Evolutionary conservation across 2,329 filamentous ascomycete species (phyloP).

Genomic region (Aaosphaeria arxii): DNA sequence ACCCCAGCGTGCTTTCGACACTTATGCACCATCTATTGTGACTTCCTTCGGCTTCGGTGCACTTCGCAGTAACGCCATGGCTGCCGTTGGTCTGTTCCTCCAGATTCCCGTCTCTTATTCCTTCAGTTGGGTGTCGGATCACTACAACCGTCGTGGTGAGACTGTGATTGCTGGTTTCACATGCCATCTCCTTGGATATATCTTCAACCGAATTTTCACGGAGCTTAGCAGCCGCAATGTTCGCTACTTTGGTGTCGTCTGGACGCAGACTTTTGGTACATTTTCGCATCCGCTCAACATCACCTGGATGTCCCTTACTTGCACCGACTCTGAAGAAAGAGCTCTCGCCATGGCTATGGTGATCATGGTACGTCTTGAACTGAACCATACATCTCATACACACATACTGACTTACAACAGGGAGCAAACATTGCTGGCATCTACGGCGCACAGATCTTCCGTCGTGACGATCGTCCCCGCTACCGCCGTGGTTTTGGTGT

Average conservation of each 20-base stretch:
- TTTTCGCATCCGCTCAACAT: constrained; percentile 59
- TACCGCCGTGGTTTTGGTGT: constrained; percentile 53
- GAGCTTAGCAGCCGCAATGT: constrained; percentile 34
- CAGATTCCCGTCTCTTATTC: constrained; percentile 52
- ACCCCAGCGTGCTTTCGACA: constrained; percentile 48
- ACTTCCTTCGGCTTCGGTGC: constrained; percentile 50
- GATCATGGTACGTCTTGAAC: constrained; percentile 23
- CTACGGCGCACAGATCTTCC: constrained; percentile 61
- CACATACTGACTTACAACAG: constrained; percentile 48
- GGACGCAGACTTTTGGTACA: constrained; percentile 55
- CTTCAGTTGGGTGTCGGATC: constrained; percentile 55
- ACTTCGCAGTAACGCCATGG: constrained; percentile 53
- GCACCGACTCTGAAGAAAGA: constrained; percentile 56
- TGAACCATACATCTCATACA: neutral
- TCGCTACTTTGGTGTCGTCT: constrained; percentile 55
- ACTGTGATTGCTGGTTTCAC: constrained; percentile 51
- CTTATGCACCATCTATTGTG: constrained; percentile 56
- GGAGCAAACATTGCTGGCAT: constrained; percentile 61
- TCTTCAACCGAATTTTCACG: constrained; percentile 55
- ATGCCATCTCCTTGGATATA: constrained; percentile 48
- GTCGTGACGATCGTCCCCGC: constrained; percentile 48
- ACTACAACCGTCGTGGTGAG: constrained; percentile 50
- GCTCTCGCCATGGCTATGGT: constrained; percentile 58
- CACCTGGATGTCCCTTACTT: constrained; percentile 57
- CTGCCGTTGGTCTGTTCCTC: constrained; percentile 53